Evolutionary conservation across 495 filamentous ascomycete species (phyloP), one percentile per base, ranked within the genome.

Genomic region (Xylaria palmicola): DNA sequence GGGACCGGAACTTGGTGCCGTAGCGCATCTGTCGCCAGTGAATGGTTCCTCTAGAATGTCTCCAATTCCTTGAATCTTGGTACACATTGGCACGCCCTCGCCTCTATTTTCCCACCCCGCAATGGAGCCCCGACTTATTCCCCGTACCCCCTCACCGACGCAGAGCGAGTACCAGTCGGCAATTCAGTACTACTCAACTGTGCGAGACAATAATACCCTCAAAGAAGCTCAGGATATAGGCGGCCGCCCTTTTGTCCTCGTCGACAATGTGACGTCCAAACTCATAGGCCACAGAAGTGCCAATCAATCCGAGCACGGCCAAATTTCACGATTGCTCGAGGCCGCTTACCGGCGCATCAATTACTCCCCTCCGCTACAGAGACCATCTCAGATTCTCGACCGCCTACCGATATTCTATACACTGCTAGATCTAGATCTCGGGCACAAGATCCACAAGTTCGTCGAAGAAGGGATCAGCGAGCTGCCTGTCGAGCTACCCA

Each of bases 361-460:
- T 15, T 37, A 53, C 32, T 12, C 19, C 20, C 32, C 3, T 3
- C 50, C 50, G 13, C 37, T 53, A 7, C 50, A 53, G 50, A 53
- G 9, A 37, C 26, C 50, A 26, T 15, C 36, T 10, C 50, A 53
- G 12, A 53, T 53, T 26, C 50, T 53, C n/a, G 32, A 53, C 26
- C 50, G 32, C 32, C 50, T 53, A 39, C 50, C 50, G 9, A 53
- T 53, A 53, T 53, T 53, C 20, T 53, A 53, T 26, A 53, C 50
- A 22, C 20, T 53, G 3, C n/a, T 53, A 26, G 50, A 53, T 20
- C 50, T 53, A 15, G 50, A 53, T 9, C 50, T 53, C 12, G 50
- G 50, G n/a, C 32, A 53, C 50, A 53, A 53, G 50, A 53, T 53
- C 36, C 50, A 53, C 50, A 39, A 53, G 20, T 53, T 53, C 20